Evolutionary conservation across 2,329 filamentous ascomycete genomes (phyloP), one percentile per base, ranked within the genome.

Genomic region (Penicillium sp.): DNA sequence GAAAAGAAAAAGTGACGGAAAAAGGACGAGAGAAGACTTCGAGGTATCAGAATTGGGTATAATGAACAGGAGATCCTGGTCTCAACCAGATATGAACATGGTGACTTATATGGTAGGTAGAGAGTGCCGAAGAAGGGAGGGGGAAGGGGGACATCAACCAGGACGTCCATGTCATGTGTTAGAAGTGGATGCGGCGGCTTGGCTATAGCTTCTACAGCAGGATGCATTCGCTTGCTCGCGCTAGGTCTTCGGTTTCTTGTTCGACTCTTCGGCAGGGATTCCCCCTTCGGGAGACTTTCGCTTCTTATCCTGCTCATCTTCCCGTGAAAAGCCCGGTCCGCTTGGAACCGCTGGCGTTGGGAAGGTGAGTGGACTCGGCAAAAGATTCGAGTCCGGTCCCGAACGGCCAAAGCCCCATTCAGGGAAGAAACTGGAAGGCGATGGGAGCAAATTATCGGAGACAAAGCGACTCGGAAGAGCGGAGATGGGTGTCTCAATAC

Each of bases 341-440:
- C 64, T 75, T 54, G 74, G 73, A 12, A 76, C 72, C 12, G 79
- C 77, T 0, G 95, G 95, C 1, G 95, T 98, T 37, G 91, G 90
- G 76, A 97, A 97, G 61, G 93, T 96, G 64, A 98, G 79, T 10
- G 95, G 95, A 73, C 92, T 97, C 0, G 93, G 93, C 51, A 98
- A 82, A 66, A 96, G 95, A 69, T 95, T 96, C 73, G 84, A 90
- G 66, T 95, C 90, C 58, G 81, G 74, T 75, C 70, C 84, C 74
- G 74, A 87, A 73, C 74, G 68, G 28, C 84, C 83, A 74, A 91
- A 92, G 66, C 90, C 88, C 93, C 93, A 97, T 63, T 96, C 92
- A 0, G 90, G 88, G 71, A 96, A 98, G 78, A 98, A 97, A 65
- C 88, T 92, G 64, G 90, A 96, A 0, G 95, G 95, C 57, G 91